These are phyloP conservation scores for Sporisorium exsertum DNA, from an alignment of 1,284 basidiomycete genomes.

Conservation along the genomic window DNA sequence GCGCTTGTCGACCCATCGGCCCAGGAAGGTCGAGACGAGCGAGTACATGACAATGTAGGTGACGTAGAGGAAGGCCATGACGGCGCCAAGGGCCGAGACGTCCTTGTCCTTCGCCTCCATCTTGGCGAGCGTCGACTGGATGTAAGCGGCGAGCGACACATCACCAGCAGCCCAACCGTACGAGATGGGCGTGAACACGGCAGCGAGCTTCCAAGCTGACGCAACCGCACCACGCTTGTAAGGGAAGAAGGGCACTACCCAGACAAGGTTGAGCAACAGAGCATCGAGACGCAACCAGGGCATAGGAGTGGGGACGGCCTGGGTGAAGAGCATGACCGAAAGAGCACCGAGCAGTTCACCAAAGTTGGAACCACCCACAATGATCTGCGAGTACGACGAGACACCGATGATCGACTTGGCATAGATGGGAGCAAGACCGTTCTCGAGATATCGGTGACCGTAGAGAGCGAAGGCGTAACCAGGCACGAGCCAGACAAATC, in stretches of 20 bases:
- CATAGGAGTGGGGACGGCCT: constrained; percentile 66
- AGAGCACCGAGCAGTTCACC: constrained; percentile 69
- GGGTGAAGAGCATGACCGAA: constrained; percentile 65
- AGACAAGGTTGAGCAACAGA: constrained; percentile 68
- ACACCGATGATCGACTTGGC: constrained; percentile 66
- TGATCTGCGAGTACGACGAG: constrained; percentile 68
- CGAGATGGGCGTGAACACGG: constrained; percentile 67
- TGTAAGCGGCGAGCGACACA: constrained; percentile 70
- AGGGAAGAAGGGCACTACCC: constrained; percentile 68
- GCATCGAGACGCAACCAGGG: constrained; percentile 69
- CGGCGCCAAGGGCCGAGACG: constrained; percentile 69
- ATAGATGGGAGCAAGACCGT: constrained; percentile 69
- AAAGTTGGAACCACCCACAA: constrained; percentile 59
- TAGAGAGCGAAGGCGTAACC: constrained; percentile 69
- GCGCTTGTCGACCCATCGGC: constrained; percentile 67
- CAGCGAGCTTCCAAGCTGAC: constrained; percentile 65
- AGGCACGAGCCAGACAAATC: constrained; percentile 69
- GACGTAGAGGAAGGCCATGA: constrained; percentile 69
- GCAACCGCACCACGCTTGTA: constrained; percentile 37
- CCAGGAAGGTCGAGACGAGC: constrained; percentile 68
- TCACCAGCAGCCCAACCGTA: constrained; percentile 71
- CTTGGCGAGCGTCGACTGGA: constrained; percentile 68
- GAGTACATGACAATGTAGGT: constrained; percentile 65
- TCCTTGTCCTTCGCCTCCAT: constrained; percentile 67
- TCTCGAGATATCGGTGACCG: constrained; percentile 70